These are phyloP conservation scores for Blastocystis sp. DNA, from an alignment of 352 stramenopile genomes.

Conservation along the genomic window DNA sequence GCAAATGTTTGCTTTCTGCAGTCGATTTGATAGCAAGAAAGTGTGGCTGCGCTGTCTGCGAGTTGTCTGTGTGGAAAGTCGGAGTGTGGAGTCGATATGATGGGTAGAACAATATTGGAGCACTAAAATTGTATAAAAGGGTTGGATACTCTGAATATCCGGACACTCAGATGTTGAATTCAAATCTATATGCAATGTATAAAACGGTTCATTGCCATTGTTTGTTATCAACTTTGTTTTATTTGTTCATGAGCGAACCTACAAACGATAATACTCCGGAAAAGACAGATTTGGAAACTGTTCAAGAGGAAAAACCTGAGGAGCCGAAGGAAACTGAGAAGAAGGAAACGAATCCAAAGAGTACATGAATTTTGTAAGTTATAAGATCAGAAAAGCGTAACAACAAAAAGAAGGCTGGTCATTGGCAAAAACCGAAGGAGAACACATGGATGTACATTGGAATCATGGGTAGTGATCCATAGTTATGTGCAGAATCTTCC, in stretches of 20 bases:
- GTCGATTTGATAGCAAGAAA: background rate
- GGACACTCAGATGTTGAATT: background rate
- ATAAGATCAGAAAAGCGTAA: background rate
- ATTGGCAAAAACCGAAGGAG: conserved; percentile 26
- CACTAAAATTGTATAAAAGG: background rate
- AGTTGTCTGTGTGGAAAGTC: background rate
- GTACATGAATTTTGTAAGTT: background rate
- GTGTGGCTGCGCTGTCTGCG: background rate
- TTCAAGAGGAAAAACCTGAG: background rate
- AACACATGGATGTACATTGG: conserved; percentile 44
- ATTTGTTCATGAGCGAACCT: background rate
- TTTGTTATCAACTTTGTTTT: background rate
- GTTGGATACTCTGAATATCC: background rate
- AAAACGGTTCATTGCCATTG: background rate
- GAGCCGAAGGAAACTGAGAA: background rate
- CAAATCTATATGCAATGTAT: background rate
- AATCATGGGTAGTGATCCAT: background rate
- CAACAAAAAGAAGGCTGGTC: conserved; percentile 28
- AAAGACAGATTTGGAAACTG: background rate
- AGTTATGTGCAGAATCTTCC: conserved; percentile 57
- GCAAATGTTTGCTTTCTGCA: background rate
- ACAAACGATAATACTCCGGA: background rate
- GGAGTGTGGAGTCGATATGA: background rate
- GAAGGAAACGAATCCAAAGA: conserved; percentile 21
- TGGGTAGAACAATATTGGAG: background rate